Conservation (phyloP, 225 moss, liverwort and hornwort species). For the Ulota crispa region DNA sequence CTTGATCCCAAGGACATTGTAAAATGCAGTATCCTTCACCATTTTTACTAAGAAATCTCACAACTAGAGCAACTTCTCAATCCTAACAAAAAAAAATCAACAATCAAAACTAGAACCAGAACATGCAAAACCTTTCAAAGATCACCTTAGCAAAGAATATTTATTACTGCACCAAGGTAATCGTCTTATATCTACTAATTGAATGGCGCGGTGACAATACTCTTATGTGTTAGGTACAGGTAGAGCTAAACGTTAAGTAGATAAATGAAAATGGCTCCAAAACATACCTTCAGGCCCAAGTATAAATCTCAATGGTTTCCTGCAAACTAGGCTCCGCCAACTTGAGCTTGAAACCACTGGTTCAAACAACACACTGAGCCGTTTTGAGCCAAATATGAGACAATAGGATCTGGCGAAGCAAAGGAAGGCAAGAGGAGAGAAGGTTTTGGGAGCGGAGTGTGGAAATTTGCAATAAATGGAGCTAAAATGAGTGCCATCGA, state of each 20-base stretch:
- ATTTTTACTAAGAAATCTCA: constrained; percentile 25
- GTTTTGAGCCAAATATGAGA: neutral
- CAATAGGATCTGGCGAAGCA: neutral
- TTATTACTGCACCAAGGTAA: too few species aligned
- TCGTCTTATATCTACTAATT: neutral
- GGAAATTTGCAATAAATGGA: neutral
- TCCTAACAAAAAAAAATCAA: neutral
- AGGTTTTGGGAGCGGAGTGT: neutral
- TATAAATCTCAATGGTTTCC: neutral
- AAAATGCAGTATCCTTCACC: constrained; percentile 71
- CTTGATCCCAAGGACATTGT: constrained; percentile 66
- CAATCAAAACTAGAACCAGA: neutral
- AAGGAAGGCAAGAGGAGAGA: neutral
- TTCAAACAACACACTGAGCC: neutral
- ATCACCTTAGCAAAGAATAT: neutral
- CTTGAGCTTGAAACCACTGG: too few species aligned
- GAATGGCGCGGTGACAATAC: neutral
- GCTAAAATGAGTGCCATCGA: neutral
- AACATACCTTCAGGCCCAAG: neutral
- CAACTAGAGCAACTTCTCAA: neutral
- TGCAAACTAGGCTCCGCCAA: neutral
- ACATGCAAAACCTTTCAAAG: too few species aligned
- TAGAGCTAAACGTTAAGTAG: neutral
- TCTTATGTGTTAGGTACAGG: neutral
- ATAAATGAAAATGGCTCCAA: neutral